Evolutionary conservation across 441 rosid species (phyloP).

Genomic region (Metrosideros polymorpha): DNA sequence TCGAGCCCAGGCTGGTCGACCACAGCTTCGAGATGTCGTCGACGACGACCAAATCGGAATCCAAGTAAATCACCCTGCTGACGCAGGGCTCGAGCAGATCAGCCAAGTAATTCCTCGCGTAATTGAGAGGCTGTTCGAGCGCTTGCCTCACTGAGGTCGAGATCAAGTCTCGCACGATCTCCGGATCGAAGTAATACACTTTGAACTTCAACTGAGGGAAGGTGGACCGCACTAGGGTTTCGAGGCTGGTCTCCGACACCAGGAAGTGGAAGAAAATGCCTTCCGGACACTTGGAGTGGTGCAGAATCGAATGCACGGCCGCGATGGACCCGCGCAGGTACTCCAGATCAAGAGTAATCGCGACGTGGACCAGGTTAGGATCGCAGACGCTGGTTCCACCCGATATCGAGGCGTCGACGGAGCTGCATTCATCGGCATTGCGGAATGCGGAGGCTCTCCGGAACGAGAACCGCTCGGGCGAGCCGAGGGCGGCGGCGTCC

Average conservation of each 20-base stretch:
- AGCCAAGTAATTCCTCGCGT: slow-evolving; percentile 81
- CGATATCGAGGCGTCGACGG: slow-evolving; percentile 1
- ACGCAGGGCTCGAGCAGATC: slow-evolving; percentile 83
- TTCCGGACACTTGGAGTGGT: slow-evolving; percentile 67
- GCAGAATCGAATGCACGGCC: slow-evolving; percentile 73
- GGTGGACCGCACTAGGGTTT: slow-evolving; percentile 60
- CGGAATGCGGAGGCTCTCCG: slow-evolving; percentile 41
- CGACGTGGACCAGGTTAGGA: slow-evolving; percentile 60
- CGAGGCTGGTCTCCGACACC: slow-evolving; percentile 50
- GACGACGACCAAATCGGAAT: slow-evolving; percentile 75
- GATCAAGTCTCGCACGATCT: slow-evolving; percentile 55
- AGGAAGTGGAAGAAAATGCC: slow-evolving; percentile 76
- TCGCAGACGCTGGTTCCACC: slow-evolving; percentile 33
- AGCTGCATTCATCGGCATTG: slow-evolving; percentile 70
- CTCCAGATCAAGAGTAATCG: slow-evolving; percentile 64
- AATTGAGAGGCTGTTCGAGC: slow-evolving; percentile 79
- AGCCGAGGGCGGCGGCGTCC: background rate
- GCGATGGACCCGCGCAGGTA: slow-evolving; percentile 85
- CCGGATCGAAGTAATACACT: slow-evolving; percentile 73
- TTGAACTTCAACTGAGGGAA: slow-evolving; percentile 68
- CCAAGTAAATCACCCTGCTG: slow-evolving; percentile 58
- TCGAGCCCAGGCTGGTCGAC: slow-evolving; percentile 42
- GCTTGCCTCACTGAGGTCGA: slow-evolving; percentile 88
- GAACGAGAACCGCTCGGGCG: slow-evolving; percentile 31
- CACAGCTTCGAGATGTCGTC: slow-evolving; percentile 75